These are phyloP conservation scores for Remersonia thermophila DNA, from an alignment of 2,329 filamentous ascomycete genomes.

Conservation along the genomic window DNA sequence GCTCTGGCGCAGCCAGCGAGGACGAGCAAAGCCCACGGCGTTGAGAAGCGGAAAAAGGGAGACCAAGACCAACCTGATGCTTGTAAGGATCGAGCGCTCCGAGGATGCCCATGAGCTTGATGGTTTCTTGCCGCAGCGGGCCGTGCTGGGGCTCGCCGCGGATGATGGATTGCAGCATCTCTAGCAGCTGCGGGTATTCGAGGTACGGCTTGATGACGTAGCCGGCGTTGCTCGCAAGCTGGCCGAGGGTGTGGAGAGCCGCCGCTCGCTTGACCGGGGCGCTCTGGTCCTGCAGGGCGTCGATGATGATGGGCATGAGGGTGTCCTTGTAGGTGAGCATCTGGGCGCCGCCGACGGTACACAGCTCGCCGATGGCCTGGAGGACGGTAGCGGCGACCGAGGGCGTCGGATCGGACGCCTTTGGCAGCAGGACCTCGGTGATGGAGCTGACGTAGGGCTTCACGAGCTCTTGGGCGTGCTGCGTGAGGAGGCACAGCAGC, in stretches of 20 bases:
- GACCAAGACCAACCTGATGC: constrained; percentile 48
- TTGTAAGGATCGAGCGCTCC: constrained; percentile 94
- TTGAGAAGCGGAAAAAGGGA: constrained; percentile 11
- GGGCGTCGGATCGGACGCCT: constrained; percentile 72
- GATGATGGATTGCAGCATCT: constrained; percentile 86
- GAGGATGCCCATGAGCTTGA: constrained; percentile 90
- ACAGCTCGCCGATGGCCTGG: constrained; percentile 86
- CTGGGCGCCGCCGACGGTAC: constrained; percentile 83
- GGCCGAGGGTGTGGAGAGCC: constrained; percentile 78
- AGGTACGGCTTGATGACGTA: constrained; percentile 96
- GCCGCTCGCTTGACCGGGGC: constrained; percentile 84
- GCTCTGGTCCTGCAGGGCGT: constrained; percentile 86
- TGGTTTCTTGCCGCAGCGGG: constrained; percentile 79
- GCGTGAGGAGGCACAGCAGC: constrained; percentile 80
- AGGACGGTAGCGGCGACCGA: constrained; percentile 91
- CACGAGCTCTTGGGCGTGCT: constrained; percentile 84
- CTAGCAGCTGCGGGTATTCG: constrained; percentile 86
- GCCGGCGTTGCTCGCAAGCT: constrained; percentile 88
- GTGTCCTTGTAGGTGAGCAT: constrained; percentile 86
- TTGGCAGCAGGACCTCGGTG: constrained; percentile 86
- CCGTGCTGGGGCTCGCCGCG: constrained; percentile 78
- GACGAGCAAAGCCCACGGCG: constrained; percentile 8
- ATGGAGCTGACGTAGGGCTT: constrained; percentile 96
- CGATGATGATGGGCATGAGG: constrained; percentile 90
- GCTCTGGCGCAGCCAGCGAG: constrained; percentile 7